phyloP scores from a whole-genome alignment of 2,329 filamentous ascomycete species.

The Fonsecaea nubica region DNA sequence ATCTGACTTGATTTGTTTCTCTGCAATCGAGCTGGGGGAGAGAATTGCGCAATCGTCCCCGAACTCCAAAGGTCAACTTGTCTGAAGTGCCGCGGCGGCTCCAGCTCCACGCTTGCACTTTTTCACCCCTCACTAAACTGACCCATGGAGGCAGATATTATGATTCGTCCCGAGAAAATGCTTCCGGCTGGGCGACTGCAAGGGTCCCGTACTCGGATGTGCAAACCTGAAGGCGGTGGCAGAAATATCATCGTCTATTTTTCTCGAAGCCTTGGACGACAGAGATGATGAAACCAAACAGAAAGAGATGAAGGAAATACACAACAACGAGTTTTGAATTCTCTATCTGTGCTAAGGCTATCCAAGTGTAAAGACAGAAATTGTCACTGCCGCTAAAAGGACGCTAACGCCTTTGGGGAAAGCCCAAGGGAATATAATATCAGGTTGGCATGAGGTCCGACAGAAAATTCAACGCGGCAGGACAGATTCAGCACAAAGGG shows the following conservation, averaged over 20 bases:
- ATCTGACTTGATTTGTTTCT: slow-evolving; percentile 11
- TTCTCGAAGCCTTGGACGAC: background rate
- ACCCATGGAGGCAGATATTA: background rate
- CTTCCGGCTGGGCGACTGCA: slow-evolving; percentile 3
- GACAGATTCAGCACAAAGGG: background rate
- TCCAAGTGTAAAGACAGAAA: too few relatives aligned
- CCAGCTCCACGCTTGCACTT: too few relatives aligned
- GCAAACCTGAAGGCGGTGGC: slow-evolving; percentile 11
- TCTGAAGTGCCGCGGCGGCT: background rate
- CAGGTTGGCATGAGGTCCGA: slow-evolving; percentile 3
- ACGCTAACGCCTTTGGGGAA: slow-evolving; percentile 16
- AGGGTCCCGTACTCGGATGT: background rate
- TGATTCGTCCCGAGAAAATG: slow-evolving; percentile 12
- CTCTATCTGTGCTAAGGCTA: background rate
- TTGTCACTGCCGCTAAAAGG: background rate
- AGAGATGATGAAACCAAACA: background rate
- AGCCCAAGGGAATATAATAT: background rate
- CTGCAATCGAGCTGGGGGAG: background rate
- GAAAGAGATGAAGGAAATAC: background rate
- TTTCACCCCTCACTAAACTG: slow-evolving; percentile 13
- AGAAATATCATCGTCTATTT: slow-evolving; percentile 8
- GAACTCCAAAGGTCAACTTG: background rate
- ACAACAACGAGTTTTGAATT: background rate
- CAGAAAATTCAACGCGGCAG: background rate
- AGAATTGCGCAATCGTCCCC: slow-evolving; percentile 16